These are phyloP conservation scores for Aurifilum marmelostoma DNA, from an alignment of 2,329 filamentous ascomycete genomes.

Conservation along the genomic window DNA sequence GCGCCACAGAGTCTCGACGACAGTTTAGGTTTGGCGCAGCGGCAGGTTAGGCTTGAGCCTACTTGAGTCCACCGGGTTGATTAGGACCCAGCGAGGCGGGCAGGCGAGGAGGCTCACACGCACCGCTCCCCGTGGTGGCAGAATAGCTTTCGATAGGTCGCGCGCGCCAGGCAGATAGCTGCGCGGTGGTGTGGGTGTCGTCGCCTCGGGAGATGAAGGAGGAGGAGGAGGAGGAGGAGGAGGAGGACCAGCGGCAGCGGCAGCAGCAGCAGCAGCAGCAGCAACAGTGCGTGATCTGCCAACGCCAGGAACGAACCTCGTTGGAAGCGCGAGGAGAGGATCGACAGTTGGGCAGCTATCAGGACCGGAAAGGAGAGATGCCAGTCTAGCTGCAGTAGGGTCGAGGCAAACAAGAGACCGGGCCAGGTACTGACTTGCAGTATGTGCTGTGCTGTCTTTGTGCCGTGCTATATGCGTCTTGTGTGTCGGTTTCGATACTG, in stretches of 20 bases:
- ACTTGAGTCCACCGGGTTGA: conserved; percentile 15
- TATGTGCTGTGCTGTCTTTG: background rate
- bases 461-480: background rate
- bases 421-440: background rate
- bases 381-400: background rate
- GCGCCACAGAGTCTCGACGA: background rate
- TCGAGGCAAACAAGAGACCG: background rate
- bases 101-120: background rate
- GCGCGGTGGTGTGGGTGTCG: background rate
- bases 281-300: background rate
- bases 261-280: background rate
- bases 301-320: conserved; percentile 5
- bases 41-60: conserved; percentile 22
- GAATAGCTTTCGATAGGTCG: background rate
- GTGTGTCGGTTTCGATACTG: background rate
- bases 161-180: background rate
- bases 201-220: background rate
- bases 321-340: conserved; percentile 33
- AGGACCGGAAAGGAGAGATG: background rate
- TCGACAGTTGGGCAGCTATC: conserved; percentile 45
- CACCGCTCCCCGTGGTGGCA: background rate
- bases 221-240: background rate
- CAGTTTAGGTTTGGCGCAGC: conserved; percentile 1
- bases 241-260: background rate
- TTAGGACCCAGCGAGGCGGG: background rate